These are phyloP conservation scores for Puccinia brachypodii DNA, from an alignment of 1,284 basidiomycete species.

Conservation along the genomic window DNA sequence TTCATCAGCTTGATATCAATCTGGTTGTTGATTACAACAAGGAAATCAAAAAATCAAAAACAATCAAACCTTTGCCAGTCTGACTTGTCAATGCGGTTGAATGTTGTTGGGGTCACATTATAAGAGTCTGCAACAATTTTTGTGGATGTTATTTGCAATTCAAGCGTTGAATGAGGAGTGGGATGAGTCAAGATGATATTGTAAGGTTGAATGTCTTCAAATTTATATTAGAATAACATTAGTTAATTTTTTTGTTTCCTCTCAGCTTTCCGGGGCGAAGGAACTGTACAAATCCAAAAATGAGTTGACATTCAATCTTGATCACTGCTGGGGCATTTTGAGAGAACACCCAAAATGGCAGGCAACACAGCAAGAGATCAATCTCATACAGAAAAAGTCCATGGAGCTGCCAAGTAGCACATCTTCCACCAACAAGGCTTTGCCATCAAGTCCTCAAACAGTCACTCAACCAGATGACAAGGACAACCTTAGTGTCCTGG, in stretches of 20 bases:
- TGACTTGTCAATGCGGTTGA: background rate
- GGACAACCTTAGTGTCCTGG: background rate
- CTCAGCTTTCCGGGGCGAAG: background rate
- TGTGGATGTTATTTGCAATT: background rate
- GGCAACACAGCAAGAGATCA: background rate
- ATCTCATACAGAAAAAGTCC: background rate
- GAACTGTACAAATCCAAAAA: background rate
- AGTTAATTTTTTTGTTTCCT: background rate
- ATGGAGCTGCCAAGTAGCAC: background rate
- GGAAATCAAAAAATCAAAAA: background rate
- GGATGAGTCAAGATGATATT: background rate
- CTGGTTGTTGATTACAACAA: background rate
- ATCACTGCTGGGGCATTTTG: constrained; percentile 5
- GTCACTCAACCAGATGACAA: background rate
- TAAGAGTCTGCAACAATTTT: background rate
- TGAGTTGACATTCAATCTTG: background rate
- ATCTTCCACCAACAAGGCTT: background rate
- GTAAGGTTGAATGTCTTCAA: background rate
- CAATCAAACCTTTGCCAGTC: background rate
- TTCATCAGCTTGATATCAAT: background rate
- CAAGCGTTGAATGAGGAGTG: background rate
- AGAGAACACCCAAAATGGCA: constrained; percentile 4
- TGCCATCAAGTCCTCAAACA: background rate
- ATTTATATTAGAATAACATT: background rate
- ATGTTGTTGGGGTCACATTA: background rate